These are phyloP conservation scores for slime mould (Dictyostelium discoideum) DNA, from an alignment of 78 protist species.

Conservation along the genomic window DNA sequence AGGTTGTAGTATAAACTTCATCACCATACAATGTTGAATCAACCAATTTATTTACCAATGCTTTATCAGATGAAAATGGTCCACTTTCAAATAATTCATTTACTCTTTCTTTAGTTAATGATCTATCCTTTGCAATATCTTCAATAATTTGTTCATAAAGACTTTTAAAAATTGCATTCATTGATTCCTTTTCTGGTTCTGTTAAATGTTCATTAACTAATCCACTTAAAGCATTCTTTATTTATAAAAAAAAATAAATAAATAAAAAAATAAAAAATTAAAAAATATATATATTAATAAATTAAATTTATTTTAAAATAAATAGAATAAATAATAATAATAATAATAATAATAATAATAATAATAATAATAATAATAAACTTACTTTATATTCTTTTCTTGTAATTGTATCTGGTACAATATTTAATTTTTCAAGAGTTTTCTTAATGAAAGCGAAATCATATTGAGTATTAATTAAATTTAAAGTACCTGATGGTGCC, in stretches of 20 bases:
- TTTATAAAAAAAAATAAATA: background rate
- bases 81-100: constrained; percentile 34
- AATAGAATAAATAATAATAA: background rate
- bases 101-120: background rate
- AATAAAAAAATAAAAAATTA: background rate
- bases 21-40: constrained; percentile 8
- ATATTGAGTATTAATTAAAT: background rate
- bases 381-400: constrained; percentile 70
- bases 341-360: background rate
- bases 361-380: background rate
- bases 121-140: constrained; percentile 53
- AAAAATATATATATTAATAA: no score
- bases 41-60: constrained; percentile 30
- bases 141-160: constrained; percentile 16
- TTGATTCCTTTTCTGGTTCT: constrained; percentile 37
- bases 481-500: constrained; percentile 23
- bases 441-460: constrained; percentile 49
- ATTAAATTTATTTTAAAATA: background rate
- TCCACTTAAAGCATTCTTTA: constrained; percentile 28
- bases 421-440: constrained; percentile 31
- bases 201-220: constrained; percentile 41
- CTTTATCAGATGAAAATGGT: constrained; percentile 21
- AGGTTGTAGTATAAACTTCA: constrained; percentile 16
- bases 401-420: constrained; percentile 11
- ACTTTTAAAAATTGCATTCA: constrained; percentile 5